Evolutionary conservation across 2,329 filamentous ascomycete genomes (phyloP), one percentile per base, ranked within the genome.

Genomic region (Hypoxylon sp.): DNA sequence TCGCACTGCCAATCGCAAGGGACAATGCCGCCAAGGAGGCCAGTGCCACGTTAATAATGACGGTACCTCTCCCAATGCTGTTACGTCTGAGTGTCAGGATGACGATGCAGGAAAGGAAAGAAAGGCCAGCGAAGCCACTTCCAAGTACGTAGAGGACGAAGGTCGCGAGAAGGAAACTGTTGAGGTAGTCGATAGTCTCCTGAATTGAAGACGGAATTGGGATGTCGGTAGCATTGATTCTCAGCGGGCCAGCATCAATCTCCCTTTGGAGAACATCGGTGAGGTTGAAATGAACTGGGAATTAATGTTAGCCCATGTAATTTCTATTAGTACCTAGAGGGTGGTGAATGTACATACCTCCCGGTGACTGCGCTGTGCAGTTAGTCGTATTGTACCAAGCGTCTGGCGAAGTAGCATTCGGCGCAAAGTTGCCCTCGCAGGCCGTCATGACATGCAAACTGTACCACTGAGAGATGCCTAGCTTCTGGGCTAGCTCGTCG

Each of bases 401-500:
- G 25, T 73, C 73, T 2, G 75, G 70, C 7, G 61, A 75, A 2
- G 82, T 83, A 1, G 79, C 78, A 58, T 84, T 83, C 30, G 82
- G 82, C 43, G 78, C 77, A 68, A 80, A 86, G 69, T 79, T 70
- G 50, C 84, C 84, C 72, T 84, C 77, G 74, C 84, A 86, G 3
- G 78, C 75, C 41, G 80, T 79, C 82, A 84, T 82, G 71, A 86
- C 70, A 68, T 86, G 84, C 30, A 86, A 66, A 14, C 83, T 85
- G 71, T 86, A 86, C 84, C 84, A 86, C 65, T 86, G 78, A 0
- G 80, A 79, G 60, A 86, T 81, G 23, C 84, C 83, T 28, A 86
- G 75, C n/a, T 79, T 77, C 11, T 80, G 76, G 52, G 80, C 77
- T 49, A 84, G 55, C 57, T 81, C 70, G 61, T 81, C 82, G 38